phyloP scores from a whole-genome alignment of 2,329 filamentous ascomycete genomes.

The Exophiala viscosa region DNA sequence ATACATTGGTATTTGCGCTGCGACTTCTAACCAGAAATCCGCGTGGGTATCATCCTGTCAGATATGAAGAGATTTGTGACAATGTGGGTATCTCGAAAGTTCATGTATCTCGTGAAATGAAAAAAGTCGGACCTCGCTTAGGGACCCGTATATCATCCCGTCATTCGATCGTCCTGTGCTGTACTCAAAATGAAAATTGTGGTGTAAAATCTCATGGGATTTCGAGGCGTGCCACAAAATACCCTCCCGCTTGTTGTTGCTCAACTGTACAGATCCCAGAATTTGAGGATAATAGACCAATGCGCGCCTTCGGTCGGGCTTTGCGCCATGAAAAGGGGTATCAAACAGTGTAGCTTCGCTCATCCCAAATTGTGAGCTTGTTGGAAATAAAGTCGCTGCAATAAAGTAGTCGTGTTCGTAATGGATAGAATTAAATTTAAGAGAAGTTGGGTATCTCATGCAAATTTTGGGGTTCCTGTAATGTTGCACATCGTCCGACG shows the following conservation, averaged over 20 bases:
- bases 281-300: neutral
- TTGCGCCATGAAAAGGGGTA: slow-evolving; percentile 20
- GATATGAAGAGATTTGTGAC: slow-evolving; percentile 11
- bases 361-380: neutral
- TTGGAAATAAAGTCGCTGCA: slow-evolving; percentile 14
- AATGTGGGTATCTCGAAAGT: slow-evolving; percentile 26
- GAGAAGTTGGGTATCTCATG: slow-evolving; percentile 18
- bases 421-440: slow-evolving; percentile 6
- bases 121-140: slow-evolving; percentile 12
- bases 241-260: neutral
- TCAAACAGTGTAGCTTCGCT: slow-evolving; percentile 11
- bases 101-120: slow-evolving; percentile 27
- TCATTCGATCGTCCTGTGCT: slow-evolving; percentile 19
- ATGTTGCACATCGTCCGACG: slow-evolving; percentile 1
- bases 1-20: slow-evolving; percentile 14
- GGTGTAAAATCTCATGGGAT: neutral
- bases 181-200: slow-evolving; percentile 12
- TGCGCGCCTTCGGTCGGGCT: neutral
- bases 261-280: neutral
- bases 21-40: neutral
- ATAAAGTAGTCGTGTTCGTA: slow-evolving; percentile 20
- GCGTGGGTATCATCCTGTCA: slow-evolving; percentile 12
- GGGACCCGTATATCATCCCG: slow-evolving; percentile 24
- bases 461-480: slow-evolving; percentile 18
- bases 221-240: neutral